These are phyloP conservation scores for Ustilaginoidea virens DNA, from an alignment of 2,329 filamentous ascomycete species.

Conservation along the genomic window DNA sequence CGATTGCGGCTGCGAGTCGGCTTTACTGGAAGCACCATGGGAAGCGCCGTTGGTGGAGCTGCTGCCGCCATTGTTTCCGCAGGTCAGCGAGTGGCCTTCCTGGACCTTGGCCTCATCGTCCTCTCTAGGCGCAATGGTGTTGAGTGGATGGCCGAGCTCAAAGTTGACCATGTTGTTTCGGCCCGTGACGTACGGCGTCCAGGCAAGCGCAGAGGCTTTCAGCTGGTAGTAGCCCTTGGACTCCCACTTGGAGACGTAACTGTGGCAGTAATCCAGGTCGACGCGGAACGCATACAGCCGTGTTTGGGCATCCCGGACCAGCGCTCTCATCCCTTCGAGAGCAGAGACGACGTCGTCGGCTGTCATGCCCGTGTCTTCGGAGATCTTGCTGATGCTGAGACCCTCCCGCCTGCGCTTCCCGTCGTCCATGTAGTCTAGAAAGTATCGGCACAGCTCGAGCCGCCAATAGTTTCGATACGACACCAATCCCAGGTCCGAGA, in stretches of 20 bases:
- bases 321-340: slow-evolving; percentile 73
- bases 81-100: slow-evolving; percentile 12
- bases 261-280: slow-evolving; percentile 69
- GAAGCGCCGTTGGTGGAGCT: slow-evolving; percentile 5
- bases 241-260: slow-evolving; percentile 83
- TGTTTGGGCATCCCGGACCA: slow-evolving; percentile 80
- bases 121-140: slow-evolving; percentile 75
- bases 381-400: slow-evolving; percentile 52
- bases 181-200: slow-evolving; percentile 97
- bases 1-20: slow-evolving; percentile 4
- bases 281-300: slow-evolving; percentile 80
- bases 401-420: slow-evolving; percentile 25
- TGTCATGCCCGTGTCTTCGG: slow-evolving; percentile 86
- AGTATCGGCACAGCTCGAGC: slow-evolving; percentile 69
- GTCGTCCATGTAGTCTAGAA: slow-evolving; percentile 36
- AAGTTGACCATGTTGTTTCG: slow-evolving; percentile 69
- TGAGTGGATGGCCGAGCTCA: slow-evolving; percentile 65
- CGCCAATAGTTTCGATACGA: slow-evolving; percentile 98
- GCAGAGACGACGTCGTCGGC: slow-evolving; percentile 92
- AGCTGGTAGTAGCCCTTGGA: slow-evolving; percentile 76
- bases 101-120: slow-evolving; percentile 40
- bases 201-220: slow-evolving; percentile 65
- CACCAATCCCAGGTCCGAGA: slow-evolving; percentile 94
- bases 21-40: too few species aligned
- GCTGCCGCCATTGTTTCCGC: background rate